Percentiles rank a stretch among this genome's conserved stretches.
Conservation (phyloP, 202 grass and related monocot genomes). For the Schoenoplectus triqueter region DNA sequence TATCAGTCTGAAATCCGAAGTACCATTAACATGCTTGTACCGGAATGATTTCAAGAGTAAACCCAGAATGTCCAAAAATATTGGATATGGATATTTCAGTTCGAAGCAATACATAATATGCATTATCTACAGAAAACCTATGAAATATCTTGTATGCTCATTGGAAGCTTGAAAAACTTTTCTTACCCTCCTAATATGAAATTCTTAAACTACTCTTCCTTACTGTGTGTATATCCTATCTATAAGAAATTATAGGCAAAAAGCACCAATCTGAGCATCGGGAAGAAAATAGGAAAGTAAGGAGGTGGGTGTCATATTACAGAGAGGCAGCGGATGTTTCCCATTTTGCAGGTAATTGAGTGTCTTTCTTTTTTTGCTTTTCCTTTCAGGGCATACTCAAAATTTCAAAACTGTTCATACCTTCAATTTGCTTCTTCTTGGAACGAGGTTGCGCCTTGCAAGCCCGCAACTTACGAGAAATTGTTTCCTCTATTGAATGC, state of each 20-base stretch:
- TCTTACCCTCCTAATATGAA: constrained; percentile 16
- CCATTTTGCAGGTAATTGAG: background rate
- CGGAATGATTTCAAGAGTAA: too few species aligned
- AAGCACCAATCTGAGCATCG: background rate
- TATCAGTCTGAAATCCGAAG: too few species aligned
- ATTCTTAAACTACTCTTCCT: background rate
- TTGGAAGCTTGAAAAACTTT: constrained; percentile 5
- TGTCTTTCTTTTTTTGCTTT: background rate
- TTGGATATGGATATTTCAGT: background rate
- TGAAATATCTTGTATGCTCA: background rate
- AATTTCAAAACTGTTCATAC: constrained; percentile 39
- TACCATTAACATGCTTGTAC: too few species aligned
- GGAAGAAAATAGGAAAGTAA: constrained; percentile 6
- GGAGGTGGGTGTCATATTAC: background rate
- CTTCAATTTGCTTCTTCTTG: constrained; percentile 90
- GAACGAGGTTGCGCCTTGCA: constrained; percentile 77
- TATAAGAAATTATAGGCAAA: background rate
- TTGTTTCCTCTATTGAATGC: constrained; percentile 90
- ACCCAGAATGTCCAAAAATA: background rate
- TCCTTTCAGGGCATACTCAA: too few species aligned
- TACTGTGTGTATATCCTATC: constrained; percentile 15
- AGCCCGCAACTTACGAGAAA: constrained; percentile 82
- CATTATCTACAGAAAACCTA: background rate
- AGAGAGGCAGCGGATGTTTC: background rate
- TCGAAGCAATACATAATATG: background rate